Conservation (phyloP, 1,284 basidiomycete species). For the Cryptococcus wingfieldii region DNA sequence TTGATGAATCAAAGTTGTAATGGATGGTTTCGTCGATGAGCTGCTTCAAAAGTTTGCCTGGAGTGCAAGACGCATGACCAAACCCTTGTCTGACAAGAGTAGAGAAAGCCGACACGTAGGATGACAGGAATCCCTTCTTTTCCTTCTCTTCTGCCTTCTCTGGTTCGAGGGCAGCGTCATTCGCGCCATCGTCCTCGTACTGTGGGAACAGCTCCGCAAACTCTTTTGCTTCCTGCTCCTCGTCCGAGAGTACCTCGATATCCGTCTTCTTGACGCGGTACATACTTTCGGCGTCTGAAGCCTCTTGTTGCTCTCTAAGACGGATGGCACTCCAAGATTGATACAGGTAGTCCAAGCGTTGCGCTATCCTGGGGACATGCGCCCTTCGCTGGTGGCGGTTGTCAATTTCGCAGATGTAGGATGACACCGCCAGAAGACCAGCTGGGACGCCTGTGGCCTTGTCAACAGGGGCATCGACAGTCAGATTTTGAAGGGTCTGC, state of each 20-base stretch:
- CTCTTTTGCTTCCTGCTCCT: slow-evolving; percentile 73
- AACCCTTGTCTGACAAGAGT: slow-evolving; percentile 21
- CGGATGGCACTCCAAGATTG: slow-evolving; percentile 80
- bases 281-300: slow-evolving; percentile 65
- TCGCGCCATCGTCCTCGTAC: slow-evolving; percentile 55
- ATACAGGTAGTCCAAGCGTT: slow-evolving; percentile 66
- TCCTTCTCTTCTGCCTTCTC: slow-evolving; percentile 2
- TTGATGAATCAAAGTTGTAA: slow-evolving; percentile 16
- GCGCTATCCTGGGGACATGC: slow-evolving; percentile 43
- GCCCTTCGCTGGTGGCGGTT: slow-evolving; percentile 5
- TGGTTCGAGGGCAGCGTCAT: slow-evolving; percentile 9
- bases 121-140: slow-evolving; percentile 18
- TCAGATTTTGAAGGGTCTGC: slow-evolving; percentile 14
- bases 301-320: slow-evolving; percentile 62
- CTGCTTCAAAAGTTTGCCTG: slow-evolving; percentile 11
- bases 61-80: slow-evolving; percentile 2
- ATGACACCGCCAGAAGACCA: slow-evolving; percentile 15
- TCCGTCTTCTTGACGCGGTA: slow-evolving; percentile 69
- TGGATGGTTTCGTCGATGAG: slow-evolving; percentile 24
- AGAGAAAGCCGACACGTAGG: slow-evolving; percentile 31
- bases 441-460: slow-evolving; percentile 20
- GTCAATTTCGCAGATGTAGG: slow-evolving; percentile 6
- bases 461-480: slow-evolving; percentile 7
- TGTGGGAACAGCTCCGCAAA: slow-evolving; percentile 78
- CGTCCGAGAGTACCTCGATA: slow-evolving; percentile 62